Evolutionary conservation across 2,329 filamentous ascomycete genomes (phyloP), one percentile per base, ranked within the genome.

Genomic region (Pyricularia pennisetigena): DNA sequence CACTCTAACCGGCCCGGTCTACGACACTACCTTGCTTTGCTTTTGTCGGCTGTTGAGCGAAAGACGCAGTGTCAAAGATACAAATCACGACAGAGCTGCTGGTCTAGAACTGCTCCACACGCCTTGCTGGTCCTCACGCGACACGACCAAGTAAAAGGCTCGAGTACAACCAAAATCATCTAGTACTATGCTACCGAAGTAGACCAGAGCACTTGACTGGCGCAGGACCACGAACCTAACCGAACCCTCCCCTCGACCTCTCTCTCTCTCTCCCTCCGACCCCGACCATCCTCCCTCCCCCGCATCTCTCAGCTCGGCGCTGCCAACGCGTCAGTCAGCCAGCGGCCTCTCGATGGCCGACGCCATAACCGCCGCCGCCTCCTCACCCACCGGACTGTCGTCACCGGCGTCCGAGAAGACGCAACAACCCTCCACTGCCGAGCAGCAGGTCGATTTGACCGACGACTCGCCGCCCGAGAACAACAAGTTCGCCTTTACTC

Each of bases 401-500:
- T 66, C 64, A 10, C 35, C 65, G 65, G 28, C 41, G 41, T 66
- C 65, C 26, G 54, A 57, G 8, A 66, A n/a, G 41, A 35, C 24
- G 24, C 23, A 12, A 59, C 14, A 66, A 3, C 30, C 20, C 8
- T 28, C 28, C 7, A 32, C 62, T 24, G 32, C 23, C 10, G 32
- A 23, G 30, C 32, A 49, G 2, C 8, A 66, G 20, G n/a, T 54
- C 16, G 24, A 66, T 16, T 49, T 66, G 24, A 28, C 41, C 12
- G 66, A 67, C 30, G 57, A 62, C 57, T 35, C 29, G n/a, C 66
- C 68, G n/a, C 54, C 54, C 49, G 26, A 16, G 29, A 66, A 49
- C 64, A 68, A 68, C 68, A 41, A 62, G 20, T 68, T 64, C 64
- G 64, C 57, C 64, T 68, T 68, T 29, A 66, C 54, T 1, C 68